Conservation (phyloP, 2,329 filamentous ascomycete genomes). For the Pestalotiopsis sp. region DNA sequence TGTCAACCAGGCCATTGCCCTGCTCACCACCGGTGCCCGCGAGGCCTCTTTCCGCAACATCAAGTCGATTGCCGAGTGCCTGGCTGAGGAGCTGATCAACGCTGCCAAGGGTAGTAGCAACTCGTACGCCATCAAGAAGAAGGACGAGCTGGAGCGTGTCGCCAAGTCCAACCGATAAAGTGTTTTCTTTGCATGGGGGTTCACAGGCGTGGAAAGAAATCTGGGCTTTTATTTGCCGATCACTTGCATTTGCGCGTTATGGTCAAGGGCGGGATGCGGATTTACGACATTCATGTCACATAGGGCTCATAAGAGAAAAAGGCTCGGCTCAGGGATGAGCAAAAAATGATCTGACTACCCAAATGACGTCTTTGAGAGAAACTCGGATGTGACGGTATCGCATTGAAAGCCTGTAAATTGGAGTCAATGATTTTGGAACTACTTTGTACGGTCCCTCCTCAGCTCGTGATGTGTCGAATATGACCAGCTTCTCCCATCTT, state of each 20-base stretch:
- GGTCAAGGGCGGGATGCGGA: slow-evolving; percentile 44
- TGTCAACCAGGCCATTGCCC: slow-evolving; percentile 99
- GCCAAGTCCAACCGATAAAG: slow-evolving; percentile 99
- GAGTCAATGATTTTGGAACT: background rate
- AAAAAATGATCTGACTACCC: slow-evolving; percentile 37
- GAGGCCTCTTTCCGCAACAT: slow-evolving; percentile 99
- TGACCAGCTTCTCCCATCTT: background rate
- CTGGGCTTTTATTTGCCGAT: slow-evolving; percentile 36
- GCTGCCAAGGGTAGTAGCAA: slow-evolving; percentile 99
- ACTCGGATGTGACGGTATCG: slow-evolving; percentile 2
- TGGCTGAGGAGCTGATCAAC: slow-evolving; percentile 99
- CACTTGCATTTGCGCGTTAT: slow-evolving; percentile 47
- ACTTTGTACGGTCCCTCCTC: background rate
- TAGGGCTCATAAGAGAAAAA: slow-evolving; percentile 41
- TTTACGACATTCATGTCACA: slow-evolving; percentile 46
- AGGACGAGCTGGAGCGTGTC: slow-evolving; percentile 99
- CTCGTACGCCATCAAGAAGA: slow-evolving; percentile 99
- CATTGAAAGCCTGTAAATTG: slow-evolving; percentile 10
- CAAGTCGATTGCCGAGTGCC: slow-evolving; percentile 99
- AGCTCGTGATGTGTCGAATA: background rate
- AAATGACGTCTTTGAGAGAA: slow-evolving; percentile 28
- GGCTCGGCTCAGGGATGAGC: slow-evolving; percentile 37
- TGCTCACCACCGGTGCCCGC: slow-evolving; percentile 97
- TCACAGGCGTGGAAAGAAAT: slow-evolving; percentile 42
- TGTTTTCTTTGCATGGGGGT: slow-evolving; percentile 35